Conservation (phyloP, 2,329 filamentous ascomycete species). For the Lojkania enalia region DNA sequence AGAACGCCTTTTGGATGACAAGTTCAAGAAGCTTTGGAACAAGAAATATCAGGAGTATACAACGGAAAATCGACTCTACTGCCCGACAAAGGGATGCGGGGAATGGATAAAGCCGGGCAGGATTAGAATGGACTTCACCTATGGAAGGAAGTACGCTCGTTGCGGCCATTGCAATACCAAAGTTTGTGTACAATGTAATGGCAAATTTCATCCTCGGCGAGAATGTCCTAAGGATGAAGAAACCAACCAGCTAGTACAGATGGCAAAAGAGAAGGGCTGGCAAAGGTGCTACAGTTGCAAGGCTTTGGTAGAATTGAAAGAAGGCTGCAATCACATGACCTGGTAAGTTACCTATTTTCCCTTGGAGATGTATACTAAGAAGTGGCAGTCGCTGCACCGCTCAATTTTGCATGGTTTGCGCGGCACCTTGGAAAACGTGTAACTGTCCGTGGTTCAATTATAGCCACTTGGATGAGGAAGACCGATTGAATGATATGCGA, state of each 20-base stretch:
- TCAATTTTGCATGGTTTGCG: conserved; percentile 87
- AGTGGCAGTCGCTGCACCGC: conserved; percentile 69
- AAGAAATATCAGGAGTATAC: conserved; percentile 77
- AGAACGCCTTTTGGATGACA: conserved; percentile 70
- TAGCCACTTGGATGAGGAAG: conserved; percentile 53
- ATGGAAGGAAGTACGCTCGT: conserved; percentile 64
- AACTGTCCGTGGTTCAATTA: conserved; percentile 81
- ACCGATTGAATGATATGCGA: conserved; percentile 51
- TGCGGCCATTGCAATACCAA: conserved; percentile 74
- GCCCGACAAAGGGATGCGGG: conserved; percentile 71
- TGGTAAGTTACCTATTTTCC: conserved; percentile 60
- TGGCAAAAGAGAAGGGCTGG: conserved; percentile 71
- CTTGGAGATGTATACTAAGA: conserved; percentile 20
- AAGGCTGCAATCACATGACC: conserved; percentile 87
- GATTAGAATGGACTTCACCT: conserved; percentile 58
- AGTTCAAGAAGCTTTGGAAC: conserved; percentile 81
- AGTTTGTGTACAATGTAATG: conserved; percentile 74
- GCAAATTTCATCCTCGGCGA: conserved; percentile 67
- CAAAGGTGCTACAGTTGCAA: conserved; percentile 76
- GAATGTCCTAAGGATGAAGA: conserved; percentile 75
- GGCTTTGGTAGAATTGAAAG: conserved; percentile 74
- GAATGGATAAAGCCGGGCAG: conserved; percentile 77
- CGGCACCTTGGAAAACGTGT: conserved; percentile 78
- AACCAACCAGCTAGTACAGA: conserved; percentile 63
- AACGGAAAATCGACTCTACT: conserved; percentile 75